A percentile compares a stretch with the other conserved stretches of the same genome.
Conservation (phyloP, 768 basidiomycete species). For the Porphyrellus cyaneotinctus region DNA sequence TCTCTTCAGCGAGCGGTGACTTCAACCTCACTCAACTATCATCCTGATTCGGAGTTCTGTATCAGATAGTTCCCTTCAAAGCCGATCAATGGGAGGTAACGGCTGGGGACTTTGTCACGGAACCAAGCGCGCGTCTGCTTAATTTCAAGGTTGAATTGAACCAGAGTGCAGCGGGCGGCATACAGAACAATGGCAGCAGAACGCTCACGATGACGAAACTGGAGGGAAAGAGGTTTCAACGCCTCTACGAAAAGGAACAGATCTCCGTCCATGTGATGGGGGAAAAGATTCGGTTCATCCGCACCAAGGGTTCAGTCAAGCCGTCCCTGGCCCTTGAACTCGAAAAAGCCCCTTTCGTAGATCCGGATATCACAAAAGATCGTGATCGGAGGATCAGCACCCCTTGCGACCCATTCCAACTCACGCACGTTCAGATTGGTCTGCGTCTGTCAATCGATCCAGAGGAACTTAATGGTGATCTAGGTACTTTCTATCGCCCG, state of each 20-base stretch:
- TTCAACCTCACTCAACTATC: not conserved
- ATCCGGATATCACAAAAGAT: slow-evolving; percentile 52
- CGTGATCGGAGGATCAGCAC: slow-evolving; percentile 40
- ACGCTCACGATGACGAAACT: slow-evolving; percentile 26
- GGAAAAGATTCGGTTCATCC: slow-evolving; percentile 37
- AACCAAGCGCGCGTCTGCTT: slow-evolving; percentile 29
- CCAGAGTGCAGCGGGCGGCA: slow-evolving; percentile 43
- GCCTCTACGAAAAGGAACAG: slow-evolving; percentile 36
- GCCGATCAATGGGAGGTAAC: slow-evolving; percentile 55
- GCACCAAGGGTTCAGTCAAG: slow-evolving; percentile 3
- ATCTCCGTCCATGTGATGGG: slow-evolving; percentile 39
- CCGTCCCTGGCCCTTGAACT: slow-evolving; percentile 34
- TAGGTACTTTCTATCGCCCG: slow-evolving; percentile 30
- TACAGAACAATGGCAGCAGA: slow-evolving; percentile 55
- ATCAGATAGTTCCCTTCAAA: slow-evolving; percentile 32
- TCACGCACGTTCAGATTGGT: slow-evolving; percentile 67
- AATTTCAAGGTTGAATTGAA: slow-evolving; percentile 65
- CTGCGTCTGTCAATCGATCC: slow-evolving; percentile 26
- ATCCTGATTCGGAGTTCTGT: slow-evolving; percentile 37
- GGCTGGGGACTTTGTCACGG: slow-evolving; percentile 32
- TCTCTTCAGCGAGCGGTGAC: not conserved
- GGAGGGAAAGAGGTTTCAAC: slow-evolving; percentile 45
- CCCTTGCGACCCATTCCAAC: slow-evolving; percentile 47
- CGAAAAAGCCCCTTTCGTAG: slow-evolving; percentile 51
- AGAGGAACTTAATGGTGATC: not conserved